These are phyloP conservation scores for Hordeum vulgare DNA, from an alignment of 176 grass and related monocot genomes.

Conservation along the genomic window MorexV3_pseudomolecules_assembly NC_058523.1:159228819-159229318, in stretches of 20 bases:
- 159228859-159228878: slow-evolving; percentile 72
- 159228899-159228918: slow-evolving; percentile 51
- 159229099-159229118: slow-evolving; percentile 87
- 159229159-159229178: slow-evolving; percentile 62
- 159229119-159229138: slow-evolving; percentile 61
- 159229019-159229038: slow-evolving; percentile 25
- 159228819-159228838: slow-evolving; percentile 56
- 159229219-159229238: slow-evolving; percentile 94
- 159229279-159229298: slow-evolving; percentile 30
- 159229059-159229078: slow-evolving; percentile 63
- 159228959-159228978: slow-evolving; percentile 47
- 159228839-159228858: slow-evolving; percentile 54
- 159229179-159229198: slow-evolving; percentile 60
- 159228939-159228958: slow-evolving; percentile 72
- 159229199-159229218: slow-evolving; percentile 70
- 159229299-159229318: slow-evolving; percentile 23
- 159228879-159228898: slow-evolving; percentile 85
- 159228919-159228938: slow-evolving; percentile 65
- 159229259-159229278: slow-evolving; percentile 56
- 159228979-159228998: slow-evolving; percentile 79
- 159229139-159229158: slow-evolving; percentile 67
- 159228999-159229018: slow-evolving; percentile 70
- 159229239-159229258: slow-evolving; percentile 69
- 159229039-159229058: slow-evolving; percentile 47
- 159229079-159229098: slow-evolving; percentile 68